phyloP scores from a whole-genome alignment of 768 basidiomycete genomes.

The Fibroporia radiculosa region DNA sequence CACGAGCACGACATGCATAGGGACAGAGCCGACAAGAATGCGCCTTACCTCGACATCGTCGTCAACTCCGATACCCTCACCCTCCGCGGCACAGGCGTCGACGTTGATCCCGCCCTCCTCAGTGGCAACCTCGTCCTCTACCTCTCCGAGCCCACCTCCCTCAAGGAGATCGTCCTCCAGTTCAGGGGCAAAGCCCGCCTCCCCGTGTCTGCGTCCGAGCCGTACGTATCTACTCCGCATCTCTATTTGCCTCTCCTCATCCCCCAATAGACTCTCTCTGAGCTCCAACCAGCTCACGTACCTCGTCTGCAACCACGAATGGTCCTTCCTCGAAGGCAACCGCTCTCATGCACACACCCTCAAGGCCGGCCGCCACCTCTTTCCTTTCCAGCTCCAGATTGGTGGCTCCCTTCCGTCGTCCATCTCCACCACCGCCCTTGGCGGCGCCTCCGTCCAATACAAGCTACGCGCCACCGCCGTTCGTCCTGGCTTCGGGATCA shows the following conservation, averaged over 20 bases:
- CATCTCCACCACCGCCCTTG: slow-evolving; percentile 44
- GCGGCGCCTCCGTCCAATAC: slow-evolving; percentile 71
- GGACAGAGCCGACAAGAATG: slow-evolving; percentile 34
- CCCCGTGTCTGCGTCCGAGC: slow-evolving; percentile 47
- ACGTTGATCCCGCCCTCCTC: slow-evolving; percentile 76
- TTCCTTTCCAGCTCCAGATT: slow-evolving; percentile 86
- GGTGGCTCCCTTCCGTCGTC: slow-evolving; percentile 82
- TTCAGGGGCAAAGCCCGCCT: slow-evolving; percentile 79
- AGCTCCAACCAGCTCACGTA: slow-evolving; percentile 45
- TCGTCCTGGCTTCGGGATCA: slow-evolving; percentile 58
- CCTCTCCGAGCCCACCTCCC: slow-evolving; percentile 74
- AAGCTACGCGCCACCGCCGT: slow-evolving; percentile 83
- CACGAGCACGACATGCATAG: slow-evolving; percentile 30
- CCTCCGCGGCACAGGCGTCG: slow-evolving; percentile 73
- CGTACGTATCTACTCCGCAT: slow-evolving; percentile 35
- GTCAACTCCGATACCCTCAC: slow-evolving; percentile 64
- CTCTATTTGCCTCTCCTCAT: background rate
- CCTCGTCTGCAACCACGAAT: slow-evolving; percentile 74
- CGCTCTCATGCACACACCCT: slow-evolving; percentile 77
- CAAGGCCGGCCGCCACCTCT: slow-evolving; percentile 90
- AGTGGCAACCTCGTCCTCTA: slow-evolving; percentile 76
- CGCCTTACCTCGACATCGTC: slow-evolving; percentile 62
- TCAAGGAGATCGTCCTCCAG: slow-evolving; percentile 78
- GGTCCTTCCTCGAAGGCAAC: slow-evolving; percentile 87
- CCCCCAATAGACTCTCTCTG: slow-evolving; percentile 20